A percentile compares a stretch with the other conserved stretches of the same genome.
Evolutionary conservation across 1,139 yeast species (phyloP).

Genomic region (Lodderomyces pseudojiufengensis): DNA sequence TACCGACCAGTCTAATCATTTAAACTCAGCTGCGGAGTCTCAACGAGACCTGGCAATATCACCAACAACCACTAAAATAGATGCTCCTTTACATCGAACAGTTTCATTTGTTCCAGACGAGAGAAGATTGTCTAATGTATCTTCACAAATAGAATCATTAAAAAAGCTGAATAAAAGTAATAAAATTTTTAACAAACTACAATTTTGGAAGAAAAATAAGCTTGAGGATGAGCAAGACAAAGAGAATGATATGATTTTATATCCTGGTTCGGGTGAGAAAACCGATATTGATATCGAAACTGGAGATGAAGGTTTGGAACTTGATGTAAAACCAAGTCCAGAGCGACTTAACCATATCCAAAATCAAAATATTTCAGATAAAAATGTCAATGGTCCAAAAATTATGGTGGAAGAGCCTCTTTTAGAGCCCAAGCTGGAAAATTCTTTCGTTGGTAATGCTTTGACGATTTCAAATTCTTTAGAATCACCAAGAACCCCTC

Average conservation of each 20-base stretch:
- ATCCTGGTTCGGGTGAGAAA: background rate
- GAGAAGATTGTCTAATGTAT: conserved; percentile 15
- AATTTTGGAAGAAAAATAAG: conserved; percentile 39
- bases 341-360: background rate
- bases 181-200: conserved; percentile 33
- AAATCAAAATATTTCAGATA: background rate
- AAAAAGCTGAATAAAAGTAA: conserved; percentile 13
- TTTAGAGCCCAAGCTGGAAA: background rate
- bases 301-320: conserved; percentile 1
- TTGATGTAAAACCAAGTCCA: conserved; percentile 4
- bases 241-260: conserved; percentile 6
- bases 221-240: conserved; percentile 8
- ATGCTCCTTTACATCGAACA: conserved; percentile 17
- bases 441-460: background rate
- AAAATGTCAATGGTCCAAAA: background rate
- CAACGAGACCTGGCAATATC: conserved; percentile 7
- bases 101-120: conserved; percentile 38
- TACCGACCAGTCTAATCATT: conserved; percentile 6
- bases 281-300: background rate
- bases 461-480: background rate
- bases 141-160: conserved; percentile 13
- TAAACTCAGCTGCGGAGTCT: conserved; percentile 1
- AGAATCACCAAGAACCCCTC: conserved; percentile 12
- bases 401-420: background rate
- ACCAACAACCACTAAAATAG: conserved; percentile 9